Percentiles rank a stretch among this genome's conserved stretches.
Evolutionary conservation across 768 basidiomycete genomes (phyloP).

Genomic region (Boletus vinaceobasis): DNA sequence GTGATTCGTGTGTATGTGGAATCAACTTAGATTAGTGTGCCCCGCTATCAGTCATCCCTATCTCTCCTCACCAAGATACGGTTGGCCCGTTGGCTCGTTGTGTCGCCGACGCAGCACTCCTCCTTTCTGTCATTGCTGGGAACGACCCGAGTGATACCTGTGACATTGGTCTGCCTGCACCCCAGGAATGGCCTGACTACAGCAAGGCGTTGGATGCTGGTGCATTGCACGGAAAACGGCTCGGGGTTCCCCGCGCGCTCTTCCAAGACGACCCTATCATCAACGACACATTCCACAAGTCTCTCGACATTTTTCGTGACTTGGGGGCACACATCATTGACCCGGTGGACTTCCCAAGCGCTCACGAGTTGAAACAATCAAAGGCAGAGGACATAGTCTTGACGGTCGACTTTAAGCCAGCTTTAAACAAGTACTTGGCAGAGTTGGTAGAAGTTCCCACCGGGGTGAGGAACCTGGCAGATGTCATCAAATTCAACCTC

Average conservation of each 20-base stretch:
- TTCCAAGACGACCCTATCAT: constrained; percentile 22
- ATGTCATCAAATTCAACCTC: constrained; percentile 56
- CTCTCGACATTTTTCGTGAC: constrained; percentile 35
- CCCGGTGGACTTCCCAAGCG: constrained; percentile 59
- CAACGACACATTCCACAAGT: constrained; percentile 36
- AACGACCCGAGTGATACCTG: constrained; percentile 39
- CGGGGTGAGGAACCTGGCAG: constrained; percentile 54
- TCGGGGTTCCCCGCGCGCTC: constrained; percentile 43
- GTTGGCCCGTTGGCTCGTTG: constrained; percentile 37
- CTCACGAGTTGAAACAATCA: constrained; percentile 42
- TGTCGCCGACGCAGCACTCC: constrained; percentile 38
- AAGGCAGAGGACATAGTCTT: constrained; percentile 56
- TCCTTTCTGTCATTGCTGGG: constrained; percentile 41
- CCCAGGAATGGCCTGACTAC: constrained; percentile 51
- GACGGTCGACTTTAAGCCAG: constrained; percentile 56
- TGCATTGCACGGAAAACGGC: constrained; percentile 43
- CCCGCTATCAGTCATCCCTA: constrained; percentile 41
- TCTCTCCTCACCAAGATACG: constrained; percentile 40
- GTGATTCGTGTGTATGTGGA: background rate
- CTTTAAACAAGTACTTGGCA: constrained; percentile 42
- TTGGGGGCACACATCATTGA: constrained; percentile 53
- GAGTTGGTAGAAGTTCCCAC: constrained; percentile 52
- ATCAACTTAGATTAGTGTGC: background rate
- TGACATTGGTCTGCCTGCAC: constrained; percentile 40
- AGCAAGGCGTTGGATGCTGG: constrained; percentile 45